Percentiles rank a stretch among this genome's conserved stretches.
These are phyloP conservation scores for Neurospora discreta DNA, from an alignment of 495 filamentous ascomycete genomes.

Conservation along the genomic window DNA sequence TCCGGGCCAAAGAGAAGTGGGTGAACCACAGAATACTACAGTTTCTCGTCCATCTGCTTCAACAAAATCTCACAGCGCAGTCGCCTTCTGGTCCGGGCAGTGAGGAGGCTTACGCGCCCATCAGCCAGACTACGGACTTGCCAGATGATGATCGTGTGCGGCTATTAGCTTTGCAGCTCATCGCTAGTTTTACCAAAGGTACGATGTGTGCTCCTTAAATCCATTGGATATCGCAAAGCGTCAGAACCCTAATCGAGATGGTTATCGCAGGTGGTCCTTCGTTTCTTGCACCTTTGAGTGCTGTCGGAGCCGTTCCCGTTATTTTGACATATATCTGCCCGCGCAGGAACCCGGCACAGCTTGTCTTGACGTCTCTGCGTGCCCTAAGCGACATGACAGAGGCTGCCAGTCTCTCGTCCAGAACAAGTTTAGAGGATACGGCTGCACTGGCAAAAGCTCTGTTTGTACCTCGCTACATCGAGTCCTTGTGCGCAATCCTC, in stretches of 20 bases:
- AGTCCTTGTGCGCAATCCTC: constrained; percentile 52
- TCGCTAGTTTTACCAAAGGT: constrained; percentile 82
- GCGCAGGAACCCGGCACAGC: constrained; percentile 46
- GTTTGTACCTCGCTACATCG: constrained; percentile 49
- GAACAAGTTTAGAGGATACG: constrained; percentile 16
- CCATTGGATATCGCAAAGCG: not conserved
- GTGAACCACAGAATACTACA: constrained; percentile 58
- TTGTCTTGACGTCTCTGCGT: constrained; percentile 63
- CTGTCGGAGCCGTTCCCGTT: constrained; percentile 49
- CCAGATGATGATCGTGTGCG: constrained; percentile 51
- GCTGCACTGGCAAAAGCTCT: constrained; percentile 46
- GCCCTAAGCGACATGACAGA: constrained; percentile 64
- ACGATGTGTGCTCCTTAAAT: constrained; percentile 2
- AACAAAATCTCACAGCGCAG: constrained; percentile 20
- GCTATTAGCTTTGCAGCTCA: constrained; percentile 68
- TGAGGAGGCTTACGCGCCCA: constrained; percentile 23
- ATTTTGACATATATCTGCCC: constrained; percentile 60
- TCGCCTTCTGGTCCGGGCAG: constrained; percentile 15
- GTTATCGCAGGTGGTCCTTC: constrained; percentile 58
- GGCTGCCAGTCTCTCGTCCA: constrained; percentile 38
- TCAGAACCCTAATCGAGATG: constrained; percentile 4
- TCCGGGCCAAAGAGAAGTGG: constrained; percentile 72
- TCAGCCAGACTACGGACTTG: constrained; percentile 16
- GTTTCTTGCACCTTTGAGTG: constrained; percentile 64
- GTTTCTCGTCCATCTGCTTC: constrained; percentile 52